phyloP scores from a whole-genome alignment of 148 eudicot genomes.

The Rhododendron griersonianum region DNA sequence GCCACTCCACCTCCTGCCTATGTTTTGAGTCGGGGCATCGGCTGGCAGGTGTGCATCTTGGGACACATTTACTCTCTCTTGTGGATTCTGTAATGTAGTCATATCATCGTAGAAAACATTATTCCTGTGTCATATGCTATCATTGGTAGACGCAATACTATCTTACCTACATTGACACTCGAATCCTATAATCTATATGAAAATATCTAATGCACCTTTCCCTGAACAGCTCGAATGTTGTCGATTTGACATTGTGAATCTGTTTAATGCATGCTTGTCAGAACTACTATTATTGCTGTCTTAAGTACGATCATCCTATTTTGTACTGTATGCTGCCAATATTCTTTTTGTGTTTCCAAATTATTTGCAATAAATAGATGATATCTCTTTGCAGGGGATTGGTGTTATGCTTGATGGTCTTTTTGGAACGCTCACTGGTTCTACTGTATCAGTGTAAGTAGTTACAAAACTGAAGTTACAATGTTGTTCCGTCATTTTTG shows the following conservation, averaged over 20 bases:
- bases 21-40: constrained; percentile 95
- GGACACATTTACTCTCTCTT: not conserved
- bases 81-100: not conserved
- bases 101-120: not conserved
- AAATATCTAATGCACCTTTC: not conserved
- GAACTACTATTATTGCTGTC: not conserved
- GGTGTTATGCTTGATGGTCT: constrained; percentile 90
- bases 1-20: constrained; percentile 99
- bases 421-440: constrained; percentile 85
- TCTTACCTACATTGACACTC: not conserved
- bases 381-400: constrained; percentile 56
- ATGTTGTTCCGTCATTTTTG: not conserved
- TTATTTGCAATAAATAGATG: not conserved
- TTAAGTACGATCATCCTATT: not conserved
- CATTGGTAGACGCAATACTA: not conserved
- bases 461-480: not conserved
- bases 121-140: not conserved
- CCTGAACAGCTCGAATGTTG: not conserved
- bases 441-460: constrained; percentile 93
- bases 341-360: not conserved
- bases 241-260: not conserved
- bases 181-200: not conserved
- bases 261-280: not conserved
- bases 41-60: constrained; percentile 79
- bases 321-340: not conserved